A percentile compares a stretch with the other conserved stretches of the same genome.
phyloP scores from a whole-genome alignment of 257 asterid genomes.

The Cynanchum wilfordii region DNA sequence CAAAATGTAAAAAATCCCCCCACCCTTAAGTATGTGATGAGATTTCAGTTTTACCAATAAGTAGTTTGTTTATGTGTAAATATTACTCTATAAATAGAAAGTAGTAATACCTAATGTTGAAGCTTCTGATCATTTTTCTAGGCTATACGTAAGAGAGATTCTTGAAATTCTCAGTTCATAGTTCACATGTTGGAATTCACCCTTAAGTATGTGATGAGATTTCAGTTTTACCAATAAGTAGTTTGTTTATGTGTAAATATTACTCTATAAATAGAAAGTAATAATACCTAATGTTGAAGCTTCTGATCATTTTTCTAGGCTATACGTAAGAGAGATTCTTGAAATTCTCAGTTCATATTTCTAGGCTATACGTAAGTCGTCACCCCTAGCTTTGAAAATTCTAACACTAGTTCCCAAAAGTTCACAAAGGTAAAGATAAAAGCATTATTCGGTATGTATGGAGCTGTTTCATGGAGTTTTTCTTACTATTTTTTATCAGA shows the following conservation, averaged over 20 bases:
- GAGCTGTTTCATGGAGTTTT: background rate
- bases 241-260: background rate
- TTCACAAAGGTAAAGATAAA: background rate
- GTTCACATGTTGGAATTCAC: too few relatives aligned
- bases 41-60: too few relatives aligned
- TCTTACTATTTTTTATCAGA: background rate
- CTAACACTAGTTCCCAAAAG: background rate
- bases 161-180: background rate
- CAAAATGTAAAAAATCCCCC: background rate
- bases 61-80: background rate
- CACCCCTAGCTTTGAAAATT: background rate
- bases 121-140: background rate
- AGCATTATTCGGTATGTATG: background rate
- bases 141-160: background rate
- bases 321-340: background rate
- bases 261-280: background rate
- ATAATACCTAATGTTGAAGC: background rate
- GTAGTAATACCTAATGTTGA: background rate
- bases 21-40: too few relatives aligned
- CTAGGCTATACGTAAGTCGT: background rate
- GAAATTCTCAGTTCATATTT: background rate
- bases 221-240: too few relatives aligned
- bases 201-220: too few relatives aligned
- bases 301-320: background rate
- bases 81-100: background rate